Conservation (phyloP, 2,329 filamentous ascomycete genomes). For the Xylariaceae sp. region DNA sequence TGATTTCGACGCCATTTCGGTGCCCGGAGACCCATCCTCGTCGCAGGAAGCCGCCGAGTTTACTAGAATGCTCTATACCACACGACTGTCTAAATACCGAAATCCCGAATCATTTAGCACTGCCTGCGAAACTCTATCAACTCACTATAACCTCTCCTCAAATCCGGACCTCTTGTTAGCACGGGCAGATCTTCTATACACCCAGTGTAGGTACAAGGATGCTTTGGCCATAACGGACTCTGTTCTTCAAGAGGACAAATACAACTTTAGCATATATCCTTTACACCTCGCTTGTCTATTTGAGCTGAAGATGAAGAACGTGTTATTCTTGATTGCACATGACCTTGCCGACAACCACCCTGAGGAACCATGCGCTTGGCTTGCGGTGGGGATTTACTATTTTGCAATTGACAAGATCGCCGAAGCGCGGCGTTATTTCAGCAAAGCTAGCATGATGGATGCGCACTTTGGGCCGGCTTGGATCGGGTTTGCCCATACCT, state of each 20-base stretch:
- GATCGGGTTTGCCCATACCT: slow-evolving; percentile 98
- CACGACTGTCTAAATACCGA: slow-evolving; percentile 89
- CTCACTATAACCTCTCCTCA: slow-evolving; percentile 80
- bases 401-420: slow-evolving; percentile 83
- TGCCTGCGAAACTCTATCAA: slow-evolving; percentile 85
- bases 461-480: slow-evolving; percentile 95
- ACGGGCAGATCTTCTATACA: slow-evolving; percentile 86
- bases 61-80: slow-evolving; percentile 93
- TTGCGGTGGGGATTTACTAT: slow-evolving; percentile 95
- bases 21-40: slow-evolving; percentile 59
- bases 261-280: slow-evolving; percentile 85
- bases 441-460: slow-evolving; percentile 95
- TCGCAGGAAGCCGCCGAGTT: slow-evolving; percentile 90
- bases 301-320: slow-evolving; percentile 80
- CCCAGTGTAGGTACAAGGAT: slow-evolving; percentile 88
- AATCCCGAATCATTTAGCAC: slow-evolving; percentile 77
- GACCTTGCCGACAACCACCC: slow-evolving; percentile 89
- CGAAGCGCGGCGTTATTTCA: slow-evolving; percentile 92
- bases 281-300: slow-evolving; percentile 88
- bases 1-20: slow-evolving; percentile 79
- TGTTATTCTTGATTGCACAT: slow-evolving; percentile 86
- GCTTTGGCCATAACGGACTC: slow-evolving; percentile 78
- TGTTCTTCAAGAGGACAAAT: slow-evolving; percentile 77
- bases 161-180: slow-evolving; percentile 91
- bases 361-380: slow-evolving; percentile 85